Percentiles rank a stretch among this genome's conserved stretches.
Evolutionary conservation across 2,329 filamentous ascomycete genomes (phyloP).

Genomic region (Talaromyces sp.): DNA sequence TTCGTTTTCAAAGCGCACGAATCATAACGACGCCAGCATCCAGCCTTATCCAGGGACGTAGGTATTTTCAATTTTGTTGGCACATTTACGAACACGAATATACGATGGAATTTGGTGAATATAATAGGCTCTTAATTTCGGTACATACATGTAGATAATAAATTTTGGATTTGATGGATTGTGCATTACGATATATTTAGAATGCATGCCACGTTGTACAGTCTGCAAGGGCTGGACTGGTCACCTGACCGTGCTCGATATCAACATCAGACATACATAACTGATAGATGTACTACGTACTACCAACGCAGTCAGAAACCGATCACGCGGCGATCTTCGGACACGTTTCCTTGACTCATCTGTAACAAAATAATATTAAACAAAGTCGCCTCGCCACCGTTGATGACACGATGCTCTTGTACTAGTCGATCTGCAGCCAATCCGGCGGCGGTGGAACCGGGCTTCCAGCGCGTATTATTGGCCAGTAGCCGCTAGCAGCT

Average conservation of each 20-base stretch:
- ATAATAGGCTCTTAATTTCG: no score
- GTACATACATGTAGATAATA: no score
- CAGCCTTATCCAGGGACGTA: constrained; percentile 35
- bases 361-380: background rate
- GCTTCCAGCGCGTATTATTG: background rate
- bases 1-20: constrained; percentile 17
- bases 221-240: background rate
- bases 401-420: background rate
- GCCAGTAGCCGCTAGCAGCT: background rate
- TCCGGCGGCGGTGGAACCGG: constrained; percentile 1
- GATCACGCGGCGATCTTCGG: background rate
- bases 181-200: background rate
- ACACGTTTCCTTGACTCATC: background rate
- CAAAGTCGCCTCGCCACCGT: background rate
- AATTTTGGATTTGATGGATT: background rate
- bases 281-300: no score
- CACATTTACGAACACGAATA: background rate
- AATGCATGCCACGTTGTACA: background rate
- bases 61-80: background rate
- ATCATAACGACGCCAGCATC: constrained; percentile 17
- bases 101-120: background rate
- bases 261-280: no score
- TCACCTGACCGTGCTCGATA: background rate
- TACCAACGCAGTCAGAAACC: no score
- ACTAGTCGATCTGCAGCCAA: background rate